Base-by-base conservation (phyloP, 345 rosid species). In the Euphorbia lathyris region DNA sequence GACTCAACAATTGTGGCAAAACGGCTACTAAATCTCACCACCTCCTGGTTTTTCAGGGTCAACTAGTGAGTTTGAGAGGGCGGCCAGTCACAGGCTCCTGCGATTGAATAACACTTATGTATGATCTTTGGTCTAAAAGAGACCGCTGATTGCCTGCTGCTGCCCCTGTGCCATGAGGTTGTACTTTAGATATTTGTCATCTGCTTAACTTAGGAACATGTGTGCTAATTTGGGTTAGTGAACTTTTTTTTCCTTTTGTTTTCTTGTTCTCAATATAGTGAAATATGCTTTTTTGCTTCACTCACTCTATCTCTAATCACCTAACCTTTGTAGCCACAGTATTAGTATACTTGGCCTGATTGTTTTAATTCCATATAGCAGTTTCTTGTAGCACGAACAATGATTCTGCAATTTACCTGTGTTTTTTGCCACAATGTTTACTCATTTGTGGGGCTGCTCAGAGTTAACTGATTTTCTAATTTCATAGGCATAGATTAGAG, bases 1-100 rank as follows among this genome's bases (percentile, higher is more conserved):
- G 88, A 79, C 84, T 61, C 96, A 87, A 76, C 99, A 90, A 83
- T 65, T 95, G 22, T 95, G 97, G 99, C 97, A 86, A 81, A 92
- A 92, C 86, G 82, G 83, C 79, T 95, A 95, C 92, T 94, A 78
- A 73, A 86, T 78, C 58, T 14, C 27, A 57, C 58, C 80, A 56
- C 81, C 78, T 75, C 77, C 71, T 67, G 84, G 81, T 84, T 79
- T 85, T 86, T 85, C 83, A 80, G 87, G 87, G 89, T 75, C 72
- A 68, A 61, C 81, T 73, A 71, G 80, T 56, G 68, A 80, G 84
- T 76, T 74, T 66, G 78, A 65, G 70, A 80, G 68, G 77, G 86
- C 58, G 80, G 82, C 80, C 81, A 76, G 34, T 70, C 79, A 32
- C 58, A 69, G 74, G 83, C 76, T 67, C 61, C 14, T 26, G 65